Base-by-base conservation (phyloP, 768 basidiomycete species). In the Mycena venus region DNA sequence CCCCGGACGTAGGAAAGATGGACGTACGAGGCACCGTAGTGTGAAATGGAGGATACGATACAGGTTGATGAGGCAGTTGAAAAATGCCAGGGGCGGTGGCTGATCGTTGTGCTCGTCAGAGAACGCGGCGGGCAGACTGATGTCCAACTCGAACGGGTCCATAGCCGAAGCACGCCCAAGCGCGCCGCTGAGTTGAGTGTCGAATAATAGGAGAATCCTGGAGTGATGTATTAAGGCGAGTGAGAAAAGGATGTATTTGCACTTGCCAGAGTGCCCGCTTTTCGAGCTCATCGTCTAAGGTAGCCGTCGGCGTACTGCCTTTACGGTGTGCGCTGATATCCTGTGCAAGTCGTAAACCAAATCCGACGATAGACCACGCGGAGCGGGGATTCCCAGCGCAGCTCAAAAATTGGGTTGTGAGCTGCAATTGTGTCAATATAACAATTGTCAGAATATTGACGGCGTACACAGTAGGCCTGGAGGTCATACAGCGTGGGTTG, bases 311-410 rank as follows among this genome's bases (percentile, higher is more conserved):
- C 10, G 9, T 17, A 3, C 21, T 10, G 10, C 0, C 10, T 31
- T 66, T 73, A 2, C 71, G 64, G 40, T 73, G 71, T 1, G 56
- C 42, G 6, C 64, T 65, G 11, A 67, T 29, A n/a, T 73, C 71
- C 6, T 60, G 58, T 2, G 40, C 58, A 0, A 73, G 32, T 4
- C 55, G 42, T 25, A 67, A 0, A 4, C 63, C 71, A 36, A 60
- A 51, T 14, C 72, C 72, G 12, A 47, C 34, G 47, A 72, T 34
- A 1, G 29, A 23, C 62, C 61, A 65, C n/a, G 19, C 25, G 27
- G n/a, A 17, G 4, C 70, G 70, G 3, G 56, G 51, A n/a, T 34
- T 58, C 40, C 25, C 9, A 10, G 53, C 47, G 12, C 42, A 64
- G 3, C 17, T 27, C 10, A 72, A 17, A n/a, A 66, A 72, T 4